Evolutionary conservation across 129 eudicot genomes (phyloP).

Genomic region (Arctium minus): DNA sequence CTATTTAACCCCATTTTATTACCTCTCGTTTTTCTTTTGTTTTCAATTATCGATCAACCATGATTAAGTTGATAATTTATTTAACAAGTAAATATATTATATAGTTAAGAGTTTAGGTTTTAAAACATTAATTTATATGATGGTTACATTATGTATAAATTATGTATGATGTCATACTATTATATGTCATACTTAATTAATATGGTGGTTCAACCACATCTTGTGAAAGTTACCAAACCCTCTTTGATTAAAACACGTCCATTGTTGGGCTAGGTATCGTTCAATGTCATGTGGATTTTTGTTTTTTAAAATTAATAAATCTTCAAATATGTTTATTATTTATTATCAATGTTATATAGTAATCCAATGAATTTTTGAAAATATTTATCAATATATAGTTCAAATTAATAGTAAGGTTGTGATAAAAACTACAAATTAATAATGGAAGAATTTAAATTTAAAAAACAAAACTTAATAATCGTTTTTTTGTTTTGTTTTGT

Average conservation of each 20-base stretch:
- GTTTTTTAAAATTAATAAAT: not conserved
- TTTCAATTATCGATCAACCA: too few relatives aligned
- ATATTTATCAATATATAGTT: too few relatives aligned
- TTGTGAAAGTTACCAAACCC: conserved; percentile 12
- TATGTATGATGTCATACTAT: not conserved
- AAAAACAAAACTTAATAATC: not conserved
- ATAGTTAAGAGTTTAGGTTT: not conserved
- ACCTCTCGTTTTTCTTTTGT: not conserved
- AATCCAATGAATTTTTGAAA: too few relatives aligned
- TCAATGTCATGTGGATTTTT: conserved; percentile 1
- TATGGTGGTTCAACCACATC: conserved; percentile 20
- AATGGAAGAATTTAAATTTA: not conserved
- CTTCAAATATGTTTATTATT: not conserved
- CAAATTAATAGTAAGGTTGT: not conserved
- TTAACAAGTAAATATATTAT: too few relatives aligned
- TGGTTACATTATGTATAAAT: not conserved
- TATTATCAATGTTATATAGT: not conserved
- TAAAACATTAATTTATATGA: not conserved
- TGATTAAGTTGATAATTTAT: too few relatives aligned
- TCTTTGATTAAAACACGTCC: not conserved
- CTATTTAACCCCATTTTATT: not conserved
- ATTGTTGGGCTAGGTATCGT: not conserved
- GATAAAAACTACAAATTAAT: not conserved
- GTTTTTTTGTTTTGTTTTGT: not conserved
- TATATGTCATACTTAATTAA: conserved; percentile 1